Conservation (phyloP, 352 stramenopile genomes). For the Phytophthora sp. region DNA sequence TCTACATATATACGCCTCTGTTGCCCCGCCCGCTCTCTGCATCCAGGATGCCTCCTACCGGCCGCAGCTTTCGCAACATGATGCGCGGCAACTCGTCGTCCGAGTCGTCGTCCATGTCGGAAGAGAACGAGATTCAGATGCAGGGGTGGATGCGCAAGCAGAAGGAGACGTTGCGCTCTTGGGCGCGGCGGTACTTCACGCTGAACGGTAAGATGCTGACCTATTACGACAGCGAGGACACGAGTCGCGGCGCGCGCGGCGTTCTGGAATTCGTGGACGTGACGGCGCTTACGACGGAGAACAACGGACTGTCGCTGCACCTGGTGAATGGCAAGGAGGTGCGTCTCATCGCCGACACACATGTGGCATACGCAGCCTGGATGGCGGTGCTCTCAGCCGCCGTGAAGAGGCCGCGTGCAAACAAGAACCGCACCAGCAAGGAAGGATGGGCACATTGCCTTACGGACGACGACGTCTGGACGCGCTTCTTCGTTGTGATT, state of each 20-base stretch:
- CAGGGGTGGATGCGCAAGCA: constrained; percentile 87
- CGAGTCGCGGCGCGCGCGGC: constrained; percentile 56
- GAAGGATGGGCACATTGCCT: constrained; percentile 79
- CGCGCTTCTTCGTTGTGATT: constrained; percentile 74
- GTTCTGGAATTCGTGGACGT: constrained; percentile 78
- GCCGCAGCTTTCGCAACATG: constrained; percentile 64
- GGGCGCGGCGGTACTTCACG: constrained; percentile 75
- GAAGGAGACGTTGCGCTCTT: constrained; percentile 79
- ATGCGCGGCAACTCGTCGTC: constrained; percentile 70
- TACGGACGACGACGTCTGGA: constrained; percentile 79
- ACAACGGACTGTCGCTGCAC: constrained; percentile 80
- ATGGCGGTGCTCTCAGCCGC: constrained; percentile 73
- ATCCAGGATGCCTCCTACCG: constrained; percentile 54
- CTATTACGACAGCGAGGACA: constrained; percentile 87
- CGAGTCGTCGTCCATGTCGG: constrained; percentile 55
- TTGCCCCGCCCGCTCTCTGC: background rate
- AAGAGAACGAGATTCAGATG: constrained; percentile 82
- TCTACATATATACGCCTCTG: too few species aligned
- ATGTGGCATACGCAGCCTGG: constrained; percentile 81
- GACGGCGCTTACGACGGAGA: constrained; percentile 70
- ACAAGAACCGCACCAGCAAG: constrained; percentile 63
- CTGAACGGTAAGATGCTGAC: constrained; percentile 73
- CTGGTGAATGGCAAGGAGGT: constrained; percentile 72
- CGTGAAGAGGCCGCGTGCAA: constrained; percentile 58
- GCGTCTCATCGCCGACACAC: constrained; percentile 76